Percentiles rank a stretch among this genome's conserved stretches.
These are phyloP conservation scores for Penicillium sp. DNA, from an alignment of 2,329 filamentous ascomycete species.

Conservation along the genomic window DNA sequence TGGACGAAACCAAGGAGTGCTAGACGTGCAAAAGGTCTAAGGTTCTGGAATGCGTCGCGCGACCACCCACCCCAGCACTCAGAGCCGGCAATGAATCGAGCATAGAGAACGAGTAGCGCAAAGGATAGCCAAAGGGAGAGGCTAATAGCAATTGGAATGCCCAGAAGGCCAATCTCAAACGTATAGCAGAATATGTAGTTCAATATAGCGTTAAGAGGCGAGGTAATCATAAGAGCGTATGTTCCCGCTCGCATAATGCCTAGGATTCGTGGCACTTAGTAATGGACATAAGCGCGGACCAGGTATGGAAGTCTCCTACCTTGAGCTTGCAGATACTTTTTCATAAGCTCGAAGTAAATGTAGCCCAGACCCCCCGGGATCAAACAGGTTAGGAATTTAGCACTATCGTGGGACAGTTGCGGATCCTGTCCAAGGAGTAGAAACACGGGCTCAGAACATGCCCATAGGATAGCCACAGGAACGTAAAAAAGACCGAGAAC, in stretches of 20 bases:
- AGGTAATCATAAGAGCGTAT: constrained; percentile 61
- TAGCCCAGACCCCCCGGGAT: constrained; percentile 83
- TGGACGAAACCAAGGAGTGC: constrained; percentile 76
- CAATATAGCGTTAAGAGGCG: constrained; percentile 57
- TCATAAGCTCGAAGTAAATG: constrained; percentile 79
- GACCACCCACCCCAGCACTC: constrained; percentile 79
- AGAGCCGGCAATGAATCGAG: constrained; percentile 66
- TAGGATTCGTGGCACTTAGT: too few species aligned
- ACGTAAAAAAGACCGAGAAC: constrained; percentile 71
- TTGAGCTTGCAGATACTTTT: constrained; percentile 59
- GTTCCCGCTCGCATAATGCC: constrained; percentile 65
- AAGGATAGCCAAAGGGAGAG: constrained; percentile 87
- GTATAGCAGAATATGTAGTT: constrained; percentile 72
- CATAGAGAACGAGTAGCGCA: constrained; percentile 69
- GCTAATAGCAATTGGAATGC: constrained; percentile 77
- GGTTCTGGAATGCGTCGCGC: constrained; percentile 63
- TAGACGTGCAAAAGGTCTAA: constrained; percentile 69
- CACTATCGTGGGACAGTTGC: constrained; percentile 70
- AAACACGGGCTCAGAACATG: constrained; percentile 72
- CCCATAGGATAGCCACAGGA: constrained; percentile 73
- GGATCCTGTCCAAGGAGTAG: constrained; percentile 72
- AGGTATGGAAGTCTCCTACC: too few species aligned
- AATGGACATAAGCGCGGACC: too few species aligned
- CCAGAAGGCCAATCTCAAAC: constrained; percentile 68
- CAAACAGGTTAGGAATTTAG: constrained; percentile 69